These are phyloP conservation scores for Podila epigama DNA, from an alignment of 192 early-diverging fungal species.

Conservation along the genomic window DNA sequence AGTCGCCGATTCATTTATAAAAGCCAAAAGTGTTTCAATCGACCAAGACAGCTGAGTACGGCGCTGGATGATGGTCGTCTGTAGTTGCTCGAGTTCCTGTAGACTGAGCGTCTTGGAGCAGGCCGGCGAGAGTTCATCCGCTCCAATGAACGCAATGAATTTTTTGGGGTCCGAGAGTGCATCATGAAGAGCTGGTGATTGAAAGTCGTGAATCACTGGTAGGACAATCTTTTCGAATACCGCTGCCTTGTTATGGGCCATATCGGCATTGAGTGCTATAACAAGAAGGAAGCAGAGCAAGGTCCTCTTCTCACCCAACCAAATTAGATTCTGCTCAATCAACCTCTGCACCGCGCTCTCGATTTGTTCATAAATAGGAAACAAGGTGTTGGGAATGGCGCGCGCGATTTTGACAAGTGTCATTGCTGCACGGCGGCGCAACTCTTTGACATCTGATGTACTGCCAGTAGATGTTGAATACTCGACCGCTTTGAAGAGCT, in stretches of 20 bases:
- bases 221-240: constrained; percentile 28
- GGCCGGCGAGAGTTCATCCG: constrained; percentile 8
- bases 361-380: constrained; percentile 28
- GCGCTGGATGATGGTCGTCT: background rate
- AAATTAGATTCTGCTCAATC: constrained; percentile 9
- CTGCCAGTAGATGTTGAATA: constrained; percentile 1
- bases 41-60: constrained; percentile 14
- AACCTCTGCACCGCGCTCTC: constrained; percentile 18
- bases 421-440: constrained; percentile 19
- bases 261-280: constrained; percentile 25
- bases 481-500: constrained; percentile 39
- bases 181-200: background rate
- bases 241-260: background rate
- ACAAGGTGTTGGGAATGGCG: constrained; percentile 41
- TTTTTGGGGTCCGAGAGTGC: constrained; percentile 10
- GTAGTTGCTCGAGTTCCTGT: constrained; percentile 2
- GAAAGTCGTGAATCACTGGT: constrained; percentile 13
- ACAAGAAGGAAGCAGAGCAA: constrained; percentile 26
- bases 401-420: constrained; percentile 37
- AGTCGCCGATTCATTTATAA: constrained; percentile 40
- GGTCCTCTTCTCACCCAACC: constrained; percentile 8
- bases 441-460: constrained; percentile 5
- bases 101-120: background rate
- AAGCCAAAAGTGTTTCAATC: constrained; percentile 16
- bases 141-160: constrained; percentile 35